phyloP scores from a whole-genome alignment of 768 basidiomycete species.

The Serendipita vermifera region DNA sequence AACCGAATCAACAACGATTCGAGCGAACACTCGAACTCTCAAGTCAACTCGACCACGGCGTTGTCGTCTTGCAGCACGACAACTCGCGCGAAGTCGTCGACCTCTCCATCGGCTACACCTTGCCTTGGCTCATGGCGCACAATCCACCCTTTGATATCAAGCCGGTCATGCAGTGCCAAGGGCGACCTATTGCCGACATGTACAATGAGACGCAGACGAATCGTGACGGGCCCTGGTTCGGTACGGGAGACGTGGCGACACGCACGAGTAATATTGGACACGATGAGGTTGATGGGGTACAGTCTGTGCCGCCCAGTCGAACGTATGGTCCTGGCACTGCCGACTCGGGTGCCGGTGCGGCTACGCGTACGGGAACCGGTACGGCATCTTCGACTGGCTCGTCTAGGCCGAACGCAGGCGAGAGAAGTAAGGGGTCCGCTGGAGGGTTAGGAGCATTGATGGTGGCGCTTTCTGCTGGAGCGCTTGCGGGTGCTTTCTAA shows the following conservation, averaged over 20 bases:
- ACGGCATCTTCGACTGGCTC: neutral
- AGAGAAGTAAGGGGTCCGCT: neutral
- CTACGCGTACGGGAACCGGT: neutral
- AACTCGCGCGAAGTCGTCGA: conserved; percentile 43
- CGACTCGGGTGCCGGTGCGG: no score
- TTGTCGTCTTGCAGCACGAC: conserved; percentile 85
- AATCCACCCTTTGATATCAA: neutral
- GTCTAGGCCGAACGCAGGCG: neutral
- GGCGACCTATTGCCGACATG: neutral
- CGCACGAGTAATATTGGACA: neutral
- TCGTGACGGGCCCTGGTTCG: neutral
- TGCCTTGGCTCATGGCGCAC: no score
- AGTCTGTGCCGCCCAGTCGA: neutral
- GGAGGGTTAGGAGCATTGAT: no score
- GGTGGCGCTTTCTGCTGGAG: no score
- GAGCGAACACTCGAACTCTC: conserved; percentile 51
- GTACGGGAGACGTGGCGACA: neutral
- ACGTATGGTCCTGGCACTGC: neutral
- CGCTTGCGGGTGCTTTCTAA: no score
- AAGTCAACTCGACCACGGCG: conserved; percentile 33
- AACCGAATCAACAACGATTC: conserved; percentile 55
- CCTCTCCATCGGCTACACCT: conserved; percentile 34
- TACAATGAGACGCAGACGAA: conserved; percentile 6
- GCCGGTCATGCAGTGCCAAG: conserved; percentile 3
- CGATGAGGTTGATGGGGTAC: neutral